Evolutionary conservation across 306 rosid species (phyloP), one percentile per base, ranked within the genome.

Genomic region (Prunus padus): DNA sequence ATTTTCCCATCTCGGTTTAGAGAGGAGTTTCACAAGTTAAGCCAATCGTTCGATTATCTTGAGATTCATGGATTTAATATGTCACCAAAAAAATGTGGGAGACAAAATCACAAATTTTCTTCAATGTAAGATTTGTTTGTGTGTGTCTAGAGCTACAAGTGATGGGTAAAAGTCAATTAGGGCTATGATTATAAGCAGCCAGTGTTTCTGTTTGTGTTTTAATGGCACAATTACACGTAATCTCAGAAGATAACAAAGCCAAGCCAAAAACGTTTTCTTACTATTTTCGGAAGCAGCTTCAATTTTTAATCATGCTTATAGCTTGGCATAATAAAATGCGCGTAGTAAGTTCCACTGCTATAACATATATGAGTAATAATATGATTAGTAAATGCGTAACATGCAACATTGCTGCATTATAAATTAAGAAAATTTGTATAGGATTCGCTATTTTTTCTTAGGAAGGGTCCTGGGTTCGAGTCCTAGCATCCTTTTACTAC

Each of bases 81-180:
- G 15, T 9, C 20, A 76, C 33, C 65, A 68, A 47, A 50, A 54
- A 76, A 44, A 76, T 65, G 33, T 72, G 84, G 71, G 83, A 72
- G 90, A 88, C 96, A 88, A 47, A 42, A 73, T 69, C 74, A 11
- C 77, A 60, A 83, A 84, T 82, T 86, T 88, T 83, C 86, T 86
- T 82, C 74, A 5, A 56, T 46, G 72, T 16, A 57, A 87, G 87
- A 88, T 85, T 85, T 76, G 73, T 80, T 54, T 88, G 84, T 81
- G 82, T 77, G 74, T 77, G 65, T 85, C 79, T 65, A 52, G 66
- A 81, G 57, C 82, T 69, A 77, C 89, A 87, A 82, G 82, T 62
- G 79, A 79, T 81, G 78, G 78, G 75, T 77, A 70, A 82, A 85
- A 79, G 89, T 82, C 85, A 79, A 62, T 16, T 69, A 26, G 26